These are phyloP conservation scores for Pseudogymnoascus sp. DNA, from an alignment of 2,329 filamentous ascomycete species.

Conservation along the genomic window DNA sequence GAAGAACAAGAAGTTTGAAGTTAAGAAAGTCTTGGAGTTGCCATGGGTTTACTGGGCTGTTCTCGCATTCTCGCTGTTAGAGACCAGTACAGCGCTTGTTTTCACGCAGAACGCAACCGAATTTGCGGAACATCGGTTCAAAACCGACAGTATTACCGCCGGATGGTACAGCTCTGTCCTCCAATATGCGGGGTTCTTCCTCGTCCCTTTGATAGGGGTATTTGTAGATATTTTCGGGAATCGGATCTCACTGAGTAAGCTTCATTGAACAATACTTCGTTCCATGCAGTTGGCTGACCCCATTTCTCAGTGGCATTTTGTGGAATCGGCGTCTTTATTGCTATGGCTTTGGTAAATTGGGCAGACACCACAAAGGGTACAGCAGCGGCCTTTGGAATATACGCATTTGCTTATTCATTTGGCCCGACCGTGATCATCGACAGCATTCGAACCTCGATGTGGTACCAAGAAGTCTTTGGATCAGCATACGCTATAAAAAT, in stretches of 20 bases:
- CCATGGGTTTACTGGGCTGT: constrained; percentile 54
- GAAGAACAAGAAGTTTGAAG: constrained; percentile 49
- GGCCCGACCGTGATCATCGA: constrained; percentile 54
- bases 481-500: constrained; percentile 53
- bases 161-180: constrained; percentile 53
- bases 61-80: constrained; percentile 47
- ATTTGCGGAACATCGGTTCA: constrained; percentile 50
- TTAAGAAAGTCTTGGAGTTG: constrained; percentile 45
- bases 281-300: not conserved
- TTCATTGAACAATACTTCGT: too few species aligned
- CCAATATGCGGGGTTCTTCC: constrained; percentile 50
- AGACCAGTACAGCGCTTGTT: constrained; percentile 47
- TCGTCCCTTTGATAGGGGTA: constrained; percentile 47
- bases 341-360: constrained; percentile 48
- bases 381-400: constrained; percentile 51
- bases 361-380: constrained; percentile 42
- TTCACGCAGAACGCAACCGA: constrained; percentile 53
- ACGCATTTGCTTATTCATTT: constrained; percentile 45
- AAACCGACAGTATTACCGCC: constrained; percentile 44
- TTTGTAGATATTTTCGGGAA: constrained; percentile 50
- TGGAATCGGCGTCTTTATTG: constrained; percentile 41
- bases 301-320: constrained; percentile 32
- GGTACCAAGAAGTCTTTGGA: constrained; percentile 52
- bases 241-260: constrained; percentile 37
- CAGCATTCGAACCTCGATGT: constrained; percentile 50